Evolutionary conservation across 208 protist genomes (phyloP).

Genomic region (Trypanosomatidae sp.): DNA sequence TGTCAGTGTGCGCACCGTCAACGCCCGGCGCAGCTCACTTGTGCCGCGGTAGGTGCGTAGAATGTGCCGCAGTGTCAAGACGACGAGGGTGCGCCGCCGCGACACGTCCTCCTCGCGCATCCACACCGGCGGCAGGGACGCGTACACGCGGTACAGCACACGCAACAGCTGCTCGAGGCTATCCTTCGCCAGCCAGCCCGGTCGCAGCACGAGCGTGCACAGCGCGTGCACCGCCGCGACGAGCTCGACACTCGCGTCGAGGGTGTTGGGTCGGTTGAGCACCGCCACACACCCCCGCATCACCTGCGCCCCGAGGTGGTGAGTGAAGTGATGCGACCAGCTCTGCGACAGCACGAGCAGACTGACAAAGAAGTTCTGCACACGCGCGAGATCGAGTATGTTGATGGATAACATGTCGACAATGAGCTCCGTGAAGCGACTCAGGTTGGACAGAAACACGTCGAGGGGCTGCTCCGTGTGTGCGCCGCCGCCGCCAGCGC

Average conservation of each 20-base stretch:
- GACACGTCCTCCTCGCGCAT: slow-evolving; percentile 35
- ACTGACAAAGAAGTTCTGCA: slow-evolving; percentile 36
- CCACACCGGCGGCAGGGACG: slow-evolving; percentile 29
- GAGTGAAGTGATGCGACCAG: slow-evolving; percentile 38
- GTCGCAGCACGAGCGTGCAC: slow-evolving; percentile 22
- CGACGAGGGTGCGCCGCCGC: slow-evolving; percentile 24
- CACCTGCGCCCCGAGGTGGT: slow-evolving; percentile 60
- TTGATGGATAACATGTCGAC: slow-evolving; percentile 74
- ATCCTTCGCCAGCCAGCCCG: slow-evolving; percentile 55
- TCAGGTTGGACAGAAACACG: slow-evolving; percentile 70
- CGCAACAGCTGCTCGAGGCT: slow-evolving; percentile 54
- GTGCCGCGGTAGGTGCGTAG: slow-evolving; percentile 38
- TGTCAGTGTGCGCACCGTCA: slow-evolving; percentile 47
- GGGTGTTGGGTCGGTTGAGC: slow-evolving; percentile 40
- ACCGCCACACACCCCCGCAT: slow-evolving; percentile 57
- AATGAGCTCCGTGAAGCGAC: slow-evolving; percentile 57
- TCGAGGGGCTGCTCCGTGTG: slow-evolving; percentile 9
- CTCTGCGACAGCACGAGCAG: slow-evolving; percentile 29
- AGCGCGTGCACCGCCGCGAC: slow-evolving; percentile 50
- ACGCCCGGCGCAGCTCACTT: slow-evolving; percentile 57
- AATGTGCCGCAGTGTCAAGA: slow-evolving; percentile 47
- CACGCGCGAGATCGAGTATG: slow-evolving; percentile 50
- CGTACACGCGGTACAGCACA: slow-evolving; percentile 55
- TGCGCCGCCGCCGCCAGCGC: no score
- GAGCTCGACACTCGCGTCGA: slow-evolving; percentile 27